Evolutionary conservation across 2,329 filamentous ascomycete genomes (phyloP), one percentile per base, ranked within the genome.

Genomic region (Botrytis porri): DNA sequence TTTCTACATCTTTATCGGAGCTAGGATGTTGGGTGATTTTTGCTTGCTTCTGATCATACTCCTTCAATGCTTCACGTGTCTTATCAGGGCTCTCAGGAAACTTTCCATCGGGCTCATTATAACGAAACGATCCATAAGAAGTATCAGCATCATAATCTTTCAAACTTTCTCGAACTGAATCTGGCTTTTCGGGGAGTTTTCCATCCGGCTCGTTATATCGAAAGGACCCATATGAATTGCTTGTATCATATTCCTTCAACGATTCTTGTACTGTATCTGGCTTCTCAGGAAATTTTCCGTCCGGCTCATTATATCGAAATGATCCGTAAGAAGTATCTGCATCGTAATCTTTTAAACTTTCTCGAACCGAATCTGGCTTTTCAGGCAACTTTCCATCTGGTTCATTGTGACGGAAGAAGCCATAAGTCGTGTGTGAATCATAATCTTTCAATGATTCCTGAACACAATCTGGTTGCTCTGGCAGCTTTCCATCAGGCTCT

Each of bases 211-310:
- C 76, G 16, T 79, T 76, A 45, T 76, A 72, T 16, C 72, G 70
- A 51, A 78, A 73, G 5, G 78, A 74, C 45, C 74, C 74, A 72
- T 80, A 61, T 22, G 67, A 59, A 8, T 62, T 37, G 32, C 32
- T 37, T 22, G 84, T 82, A 1, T 83, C 80, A 70, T 85, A 85
- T 3, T 82, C 76, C 73, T 82, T 81, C 9, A 82, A 80, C 22
- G 80, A 73, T 57, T 82, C 81, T 73, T 81, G 82, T 5, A 78
- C 77, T 2, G 79, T 80, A 64, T 78, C 75, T 4, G 77, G 73
- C 45, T 74, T 73, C 51, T 54, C 69, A 1, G 41, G 69, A n/a
- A 41, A 9, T 10, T 71, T 71, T 4, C 84, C 84, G 74, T 86
- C 81, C 0, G 81, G 81, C 73, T 84, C 82, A 22, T 83, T 77